These are phyloP conservation scores for Arthrobotrys musiformis DNA, from an alignment of 2,329 filamentous ascomycete genomes.

Conservation along the genomic window DNA sequence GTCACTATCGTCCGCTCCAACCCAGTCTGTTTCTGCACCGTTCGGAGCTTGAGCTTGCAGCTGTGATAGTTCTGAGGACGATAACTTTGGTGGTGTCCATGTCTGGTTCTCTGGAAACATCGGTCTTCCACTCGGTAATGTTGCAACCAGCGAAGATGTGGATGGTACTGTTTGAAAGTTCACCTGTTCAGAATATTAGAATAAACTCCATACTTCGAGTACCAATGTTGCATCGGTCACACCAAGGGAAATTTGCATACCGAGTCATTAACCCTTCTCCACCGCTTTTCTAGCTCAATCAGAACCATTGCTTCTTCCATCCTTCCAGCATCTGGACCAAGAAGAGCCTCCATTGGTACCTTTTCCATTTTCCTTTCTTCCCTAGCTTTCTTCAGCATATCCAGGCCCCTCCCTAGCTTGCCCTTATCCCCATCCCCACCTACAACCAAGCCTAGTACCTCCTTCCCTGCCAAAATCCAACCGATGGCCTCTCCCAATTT, in stretches of 20 bases:
- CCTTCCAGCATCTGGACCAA: conserved; percentile 85
- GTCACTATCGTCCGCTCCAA: conserved; percentile 47
- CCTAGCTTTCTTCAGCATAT: conserved; percentile 76
- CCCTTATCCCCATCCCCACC: conserved; percentile 67
- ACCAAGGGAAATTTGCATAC: conserved; percentile 64
- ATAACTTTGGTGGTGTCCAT: conserved; percentile 51
- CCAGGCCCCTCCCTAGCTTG: conserved; percentile 72
- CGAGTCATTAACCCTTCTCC: conserved; percentile 92
- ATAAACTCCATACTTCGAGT: background rate
- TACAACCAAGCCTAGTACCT: conserved; percentile 72
- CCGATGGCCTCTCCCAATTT: conserved; percentile 86
- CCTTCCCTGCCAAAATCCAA: conserved; percentile 82
- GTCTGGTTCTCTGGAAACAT: conserved; percentile 38
- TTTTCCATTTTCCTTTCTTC: conserved; percentile 59
- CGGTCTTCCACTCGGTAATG: conserved; percentile 31
- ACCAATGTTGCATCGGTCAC: background rate
- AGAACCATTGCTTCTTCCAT: conserved; percentile 86
- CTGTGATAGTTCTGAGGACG: conserved; percentile 36
- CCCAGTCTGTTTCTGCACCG: conserved; percentile 48
- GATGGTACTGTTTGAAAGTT: conserved; percentile 41
- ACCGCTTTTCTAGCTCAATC: conserved; percentile 86
- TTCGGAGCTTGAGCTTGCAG: conserved; percentile 40
- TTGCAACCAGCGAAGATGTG: conserved; percentile 33
- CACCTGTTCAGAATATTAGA: conserved; percentile 29
- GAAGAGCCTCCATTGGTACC: conserved; percentile 64